phyloP scores from a whole-genome alignment of 2,329 filamentous ascomycete species.

The Verticillium isaacii region DNA sequence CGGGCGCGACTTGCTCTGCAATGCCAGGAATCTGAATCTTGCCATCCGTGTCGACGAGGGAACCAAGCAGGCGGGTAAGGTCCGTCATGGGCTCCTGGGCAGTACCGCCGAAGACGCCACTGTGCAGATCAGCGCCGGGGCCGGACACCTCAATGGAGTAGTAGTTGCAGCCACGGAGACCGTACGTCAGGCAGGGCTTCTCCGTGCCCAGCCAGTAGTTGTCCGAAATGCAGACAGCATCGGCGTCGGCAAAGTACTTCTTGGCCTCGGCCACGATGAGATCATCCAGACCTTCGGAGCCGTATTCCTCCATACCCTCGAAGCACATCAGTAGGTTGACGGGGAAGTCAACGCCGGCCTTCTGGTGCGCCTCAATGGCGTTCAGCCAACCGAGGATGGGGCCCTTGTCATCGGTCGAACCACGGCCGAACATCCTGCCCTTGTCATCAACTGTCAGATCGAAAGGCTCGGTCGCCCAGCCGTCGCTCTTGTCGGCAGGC shows the following conservation, averaged over 20 bases:
- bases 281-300: conserved; percentile 92
- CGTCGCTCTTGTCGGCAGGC: conserved; percentile 86
- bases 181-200: conserved; percentile 97
- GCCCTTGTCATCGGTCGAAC: conserved; percentile 96
- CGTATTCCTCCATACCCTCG: conserved; percentile 99
- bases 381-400: conserved; percentile 97
- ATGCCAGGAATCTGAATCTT: conserved; percentile 94
- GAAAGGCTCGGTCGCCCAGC: conserved; percentile 95
- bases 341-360: conserved; percentile 88
- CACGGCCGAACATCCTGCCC: conserved; percentile 92
- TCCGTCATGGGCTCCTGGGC: conserved; percentile 99
- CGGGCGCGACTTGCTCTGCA: conserved; percentile 83
- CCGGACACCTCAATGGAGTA: conserved; percentile 89
- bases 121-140: conserved; percentile 90
- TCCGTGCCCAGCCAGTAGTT: conserved; percentile 99
- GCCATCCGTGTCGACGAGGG: conserved; percentile 82
- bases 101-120: conserved; percentile 92
- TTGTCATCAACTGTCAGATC: conserved; percentile 82
- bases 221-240: conserved; percentile 96
- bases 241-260: conserved; percentile 90
- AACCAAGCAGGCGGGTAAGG: conserved; percentile 74
- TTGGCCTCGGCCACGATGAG: conserved; percentile 89
- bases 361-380: conserved; percentile 95
- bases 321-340: conserved; percentile 99
- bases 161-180: conserved; percentile 96